Conservation (phyloP, 2,329 filamentous ascomycete genomes). For the Phyllosticta paracitricarpa region DNA sequence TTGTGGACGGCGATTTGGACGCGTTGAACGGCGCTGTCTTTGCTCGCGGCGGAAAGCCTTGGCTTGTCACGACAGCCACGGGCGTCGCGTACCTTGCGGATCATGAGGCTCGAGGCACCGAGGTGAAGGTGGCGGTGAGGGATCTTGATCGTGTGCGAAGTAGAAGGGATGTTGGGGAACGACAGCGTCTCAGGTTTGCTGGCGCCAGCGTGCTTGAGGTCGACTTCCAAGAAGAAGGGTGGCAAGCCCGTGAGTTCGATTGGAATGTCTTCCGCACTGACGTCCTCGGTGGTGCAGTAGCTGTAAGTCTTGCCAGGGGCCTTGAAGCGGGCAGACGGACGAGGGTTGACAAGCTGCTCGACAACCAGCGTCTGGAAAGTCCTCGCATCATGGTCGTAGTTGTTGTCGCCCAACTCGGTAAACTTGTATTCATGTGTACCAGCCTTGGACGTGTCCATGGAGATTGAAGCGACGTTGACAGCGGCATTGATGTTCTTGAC, state of each 20-base stretch:
- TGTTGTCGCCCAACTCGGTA: constrained; percentile 68
- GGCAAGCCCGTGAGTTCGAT: constrained; percentile 73
- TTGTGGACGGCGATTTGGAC: constrained; percentile 91
- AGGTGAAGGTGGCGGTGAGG: constrained; percentile 76
- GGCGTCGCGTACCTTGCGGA: constrained; percentile 80
- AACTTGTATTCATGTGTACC: constrained; percentile 84
- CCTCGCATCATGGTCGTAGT: constrained; percentile 66
- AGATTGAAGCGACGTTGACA: constrained; percentile 64
- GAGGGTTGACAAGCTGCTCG: constrained; percentile 74
- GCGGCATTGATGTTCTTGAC: constrained; percentile 69
- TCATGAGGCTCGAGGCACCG: constrained; percentile 79
- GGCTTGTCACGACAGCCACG: constrained; percentile 76
- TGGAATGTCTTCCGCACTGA: constrained; percentile 76
- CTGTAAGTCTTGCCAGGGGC: constrained; percentile 90
- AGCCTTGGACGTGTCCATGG: constrained; percentile 75
- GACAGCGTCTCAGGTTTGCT: constrained; percentile 70
- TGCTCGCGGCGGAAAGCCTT: constrained; percentile 34
- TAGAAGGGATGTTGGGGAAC: constrained; percentile 67
- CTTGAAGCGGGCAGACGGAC: constrained; percentile 70
- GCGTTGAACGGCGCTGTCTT: constrained; percentile 50
- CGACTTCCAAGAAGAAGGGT: constrained; percentile 84
- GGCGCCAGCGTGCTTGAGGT: constrained; percentile 83
- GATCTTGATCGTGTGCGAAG: constrained; percentile 69
- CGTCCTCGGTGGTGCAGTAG: constrained; percentile 79
- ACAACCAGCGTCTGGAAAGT: constrained; percentile 59